phyloP scores from a whole-genome alignment of 176 grass and related monocot genomes.

The Otatea glauca region DNA sequence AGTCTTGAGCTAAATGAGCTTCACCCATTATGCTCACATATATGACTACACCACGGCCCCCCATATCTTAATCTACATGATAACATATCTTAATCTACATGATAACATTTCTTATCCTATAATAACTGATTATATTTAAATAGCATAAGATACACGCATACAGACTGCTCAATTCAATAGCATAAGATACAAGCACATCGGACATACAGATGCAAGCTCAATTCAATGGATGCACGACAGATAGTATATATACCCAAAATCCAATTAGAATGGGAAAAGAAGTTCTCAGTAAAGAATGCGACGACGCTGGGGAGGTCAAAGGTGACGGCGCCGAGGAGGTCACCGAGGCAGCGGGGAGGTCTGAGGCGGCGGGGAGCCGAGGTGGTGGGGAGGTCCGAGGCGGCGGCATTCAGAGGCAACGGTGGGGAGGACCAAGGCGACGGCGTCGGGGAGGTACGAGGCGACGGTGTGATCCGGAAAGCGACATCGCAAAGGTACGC shows the following conservation, averaged over 20 bases:
- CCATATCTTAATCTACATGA: not conserved
- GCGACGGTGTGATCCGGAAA: too few species aligned
- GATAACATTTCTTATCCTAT: not conserved
- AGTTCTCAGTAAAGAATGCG: conserved; percentile 35
- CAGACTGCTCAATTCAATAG: not conserved
- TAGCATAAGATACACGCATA: not conserved
- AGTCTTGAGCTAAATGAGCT: not conserved
- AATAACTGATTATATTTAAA: not conserved
- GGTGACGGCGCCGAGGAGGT: too few species aligned
- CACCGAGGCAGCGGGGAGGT: too few species aligned
- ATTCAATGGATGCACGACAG: not conserved
- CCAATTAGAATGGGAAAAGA: not conserved
- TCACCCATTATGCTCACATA: not conserved
- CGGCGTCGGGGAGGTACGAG: too few species aligned
- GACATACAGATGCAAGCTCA: too few species aligned
- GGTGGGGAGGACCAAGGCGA: too few species aligned
- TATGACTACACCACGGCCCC: not conserved
- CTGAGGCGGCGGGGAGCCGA: too few species aligned
- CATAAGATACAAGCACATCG: conserved; percentile 2
- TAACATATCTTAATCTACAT: too few species aligned
- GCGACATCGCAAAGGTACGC: too few species aligned
- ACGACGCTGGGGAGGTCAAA: too few species aligned
- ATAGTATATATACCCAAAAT: not conserved
- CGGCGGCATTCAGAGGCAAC: too few species aligned
- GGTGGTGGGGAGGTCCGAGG: too few species aligned